Percentiles rank a stretch among this genome's conserved stretches.
Evolutionary conservation across 768 basidiomycete species (phyloP).

Genomic region (Pholiota microspora): DNA sequence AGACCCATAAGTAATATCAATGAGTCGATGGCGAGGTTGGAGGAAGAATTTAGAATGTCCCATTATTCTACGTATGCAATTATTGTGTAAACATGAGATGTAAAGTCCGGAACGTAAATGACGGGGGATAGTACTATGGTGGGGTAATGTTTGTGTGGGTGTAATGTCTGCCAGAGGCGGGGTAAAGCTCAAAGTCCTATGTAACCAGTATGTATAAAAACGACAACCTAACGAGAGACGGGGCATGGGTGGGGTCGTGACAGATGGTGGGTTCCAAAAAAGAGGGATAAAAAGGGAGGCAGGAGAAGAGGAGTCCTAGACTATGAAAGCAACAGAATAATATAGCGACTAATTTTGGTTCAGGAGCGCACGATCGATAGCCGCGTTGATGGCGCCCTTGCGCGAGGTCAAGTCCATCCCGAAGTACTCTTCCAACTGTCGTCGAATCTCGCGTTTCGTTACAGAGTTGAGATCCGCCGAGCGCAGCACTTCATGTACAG

Average conservation of each 20-base stretch:
- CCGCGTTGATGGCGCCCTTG: conserved; percentile 73
- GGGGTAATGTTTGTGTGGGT: conserved; percentile 11
- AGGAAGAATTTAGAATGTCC: conserved; percentile 3
- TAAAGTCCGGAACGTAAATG: conserved; percentile 14
- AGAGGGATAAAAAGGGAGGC: conserved; percentile 7
- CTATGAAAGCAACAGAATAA: conserved; percentile 11
- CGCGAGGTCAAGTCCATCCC: conserved; percentile 72
- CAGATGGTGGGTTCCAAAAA: conserved; percentile 14
- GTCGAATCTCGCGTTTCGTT: conserved; percentile 89
- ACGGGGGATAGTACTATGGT: conserved; percentile 11
- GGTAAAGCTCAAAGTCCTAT: conserved; percentile 16
- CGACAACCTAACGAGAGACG: conserved; percentile 14
- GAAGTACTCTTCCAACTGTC: conserved; percentile 79
- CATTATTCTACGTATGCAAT: conserved; percentile 16
- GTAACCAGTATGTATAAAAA: too few species aligned
- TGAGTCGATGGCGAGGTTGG: neutral
- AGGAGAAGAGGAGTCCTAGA: conserved; percentile 11
- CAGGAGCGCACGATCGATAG: conserved; percentile 71
- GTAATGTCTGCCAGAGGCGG: conserved; percentile 10
- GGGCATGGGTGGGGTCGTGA: conserved; percentile 20
- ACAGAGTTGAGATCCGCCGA: conserved; percentile 84
- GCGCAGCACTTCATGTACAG: conserved; percentile 71
- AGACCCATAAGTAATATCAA: neutral
- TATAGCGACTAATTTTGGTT: conserved; percentile 33
- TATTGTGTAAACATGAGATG: conserved; percentile 15